Percentiles rank a stretch among this genome's conserved stretches.
phyloP scores from a whole-genome alignment of 805 yeast genomes.

The Candida koratica region DNA sequence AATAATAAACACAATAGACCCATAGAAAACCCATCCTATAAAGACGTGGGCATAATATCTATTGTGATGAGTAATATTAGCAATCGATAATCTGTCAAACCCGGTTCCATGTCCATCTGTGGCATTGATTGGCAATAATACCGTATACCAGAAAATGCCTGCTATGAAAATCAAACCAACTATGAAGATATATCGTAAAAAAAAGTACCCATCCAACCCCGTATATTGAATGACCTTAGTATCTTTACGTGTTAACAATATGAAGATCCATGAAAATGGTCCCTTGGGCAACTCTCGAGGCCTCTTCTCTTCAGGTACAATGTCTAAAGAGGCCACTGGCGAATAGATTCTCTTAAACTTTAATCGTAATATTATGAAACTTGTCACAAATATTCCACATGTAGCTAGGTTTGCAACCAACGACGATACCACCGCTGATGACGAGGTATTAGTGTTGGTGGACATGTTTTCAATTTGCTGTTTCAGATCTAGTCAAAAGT shows the following conservation, averaged over 20 bases:
- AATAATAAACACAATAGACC: slow-evolving; percentile 62
- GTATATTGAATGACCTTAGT: slow-evolving; percentile 77
- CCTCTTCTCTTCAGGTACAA: slow-evolving; percentile 54
- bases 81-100: slow-evolving; percentile 69
- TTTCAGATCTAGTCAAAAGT: background rate
- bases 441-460: slow-evolving; percentile 38
- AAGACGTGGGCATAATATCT: slow-evolving; percentile 87
- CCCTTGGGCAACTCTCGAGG: slow-evolving; percentile 76
- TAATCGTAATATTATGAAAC: slow-evolving; percentile 65
- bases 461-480: slow-evolving; percentile 2
- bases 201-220: slow-evolving; percentile 93
- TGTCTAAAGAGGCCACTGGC: slow-evolving; percentile 67
- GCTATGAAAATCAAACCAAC: slow-evolving; percentile 45
- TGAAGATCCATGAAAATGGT: slow-evolving; percentile 63
- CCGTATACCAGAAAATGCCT: slow-evolving; percentile 53
- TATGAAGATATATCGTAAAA: slow-evolving; percentile 68
- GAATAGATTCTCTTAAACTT: slow-evolving; percentile 72
- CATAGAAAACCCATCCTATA: slow-evolving; percentile 74
- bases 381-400: slow-evolving; percentile 55
- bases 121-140: slow-evolving; percentile 82
- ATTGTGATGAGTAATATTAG: slow-evolving; percentile 57
- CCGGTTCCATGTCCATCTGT: slow-evolving; percentile 64
- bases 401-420: slow-evolving; percentile 63
- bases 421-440: slow-evolving; percentile 71
- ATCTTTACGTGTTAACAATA: slow-evolving; percentile 63